Evolutionary conservation across 2,329 filamentous ascomycete species (phyloP).

Genomic region (Cladorrhinum sp.): DNA sequence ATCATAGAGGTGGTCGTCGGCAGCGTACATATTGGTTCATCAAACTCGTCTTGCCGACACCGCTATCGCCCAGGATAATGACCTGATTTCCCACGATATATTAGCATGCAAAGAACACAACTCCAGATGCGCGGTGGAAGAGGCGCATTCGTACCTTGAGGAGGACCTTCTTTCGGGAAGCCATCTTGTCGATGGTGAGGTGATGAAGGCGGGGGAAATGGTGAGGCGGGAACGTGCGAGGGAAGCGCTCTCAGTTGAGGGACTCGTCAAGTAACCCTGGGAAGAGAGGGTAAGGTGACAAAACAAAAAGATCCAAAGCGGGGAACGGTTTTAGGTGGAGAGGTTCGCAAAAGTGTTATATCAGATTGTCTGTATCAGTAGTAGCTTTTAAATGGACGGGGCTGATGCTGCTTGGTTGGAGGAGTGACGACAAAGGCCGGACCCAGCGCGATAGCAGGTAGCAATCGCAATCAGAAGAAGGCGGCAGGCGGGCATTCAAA

Average conservation of each 20-base stretch:
- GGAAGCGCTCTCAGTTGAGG: too few species aligned
- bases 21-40: conserved; percentile 99
- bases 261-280: neutral
- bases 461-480: neutral
- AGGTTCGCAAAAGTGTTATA: neutral
- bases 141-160: conserved; percentile 63
- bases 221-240: neutral
- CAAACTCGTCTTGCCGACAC: conserved; percentile 98
- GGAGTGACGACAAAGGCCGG: conserved; percentile 19
- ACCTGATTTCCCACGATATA: conserved; percentile 57
- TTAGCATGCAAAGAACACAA: conserved; percentile 5
- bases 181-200: conserved; percentile 47
- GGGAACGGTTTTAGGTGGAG: conserved; percentile 1
- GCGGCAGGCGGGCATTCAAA: conserved; percentile 16
- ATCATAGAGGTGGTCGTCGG: conserved; percentile 7
- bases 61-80: conserved; percentile 97
- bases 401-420: conserved; percentile 16
- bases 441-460: conserved; percentile 1
- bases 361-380: neutral
- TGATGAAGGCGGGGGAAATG: conserved; percentile 17
- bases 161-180: conserved; percentile 84
- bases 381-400: conserved; percentile 8
- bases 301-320: neutral
- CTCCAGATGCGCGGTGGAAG: neutral
- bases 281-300: conserved; percentile 1